These are phyloP conservation scores for Phanerodontia chrysosporium DNA, from an alignment of 768 basidiomycete species.

Conservation along the genomic window DNA sequence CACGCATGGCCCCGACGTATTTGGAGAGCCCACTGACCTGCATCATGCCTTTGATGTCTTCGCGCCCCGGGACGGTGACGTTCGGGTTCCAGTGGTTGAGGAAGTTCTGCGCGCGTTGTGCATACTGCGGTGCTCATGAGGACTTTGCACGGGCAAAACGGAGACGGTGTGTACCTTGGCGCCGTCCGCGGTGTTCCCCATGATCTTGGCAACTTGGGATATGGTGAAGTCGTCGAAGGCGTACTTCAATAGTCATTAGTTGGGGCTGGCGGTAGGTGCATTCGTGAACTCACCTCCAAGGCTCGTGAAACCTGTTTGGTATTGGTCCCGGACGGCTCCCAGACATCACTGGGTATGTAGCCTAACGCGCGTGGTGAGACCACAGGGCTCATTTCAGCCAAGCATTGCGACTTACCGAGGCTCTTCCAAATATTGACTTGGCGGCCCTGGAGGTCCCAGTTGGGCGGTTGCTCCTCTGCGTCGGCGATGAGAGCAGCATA, in stretches of 20 bases:
- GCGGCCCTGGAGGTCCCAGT: conserved; percentile 62
- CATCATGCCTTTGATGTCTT: conserved; percentile 50
- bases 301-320: conserved; percentile 61
- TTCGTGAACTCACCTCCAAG: conserved; percentile 41
- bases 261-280: no score
- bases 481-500: conserved; percentile 57
- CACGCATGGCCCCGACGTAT: background rate
- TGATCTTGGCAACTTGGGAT: conserved; percentile 55
- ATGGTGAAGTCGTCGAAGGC: conserved; percentile 63
- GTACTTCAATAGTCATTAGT: no score
- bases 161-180: conserved; percentile 36
- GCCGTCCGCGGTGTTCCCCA: conserved; percentile 47
- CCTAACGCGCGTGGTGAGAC: conserved; percentile 11
- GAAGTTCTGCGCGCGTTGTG: conserved; percentile 51
- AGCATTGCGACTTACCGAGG: conserved; percentile 32
- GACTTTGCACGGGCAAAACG: background rate
- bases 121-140: conserved; percentile 35
- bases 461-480: conserved; percentile 51
- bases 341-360: conserved; percentile 30
- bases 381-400: no score
- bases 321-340: conserved; percentile 44
- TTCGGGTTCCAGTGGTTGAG: conserved; percentile 58
- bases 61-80: conserved; percentile 44
- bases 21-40: no score
- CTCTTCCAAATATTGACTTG: conserved; percentile 55